Conservation (phyloP, 257 asterid species). For the Parsonsia alboflavescens region DNA sequence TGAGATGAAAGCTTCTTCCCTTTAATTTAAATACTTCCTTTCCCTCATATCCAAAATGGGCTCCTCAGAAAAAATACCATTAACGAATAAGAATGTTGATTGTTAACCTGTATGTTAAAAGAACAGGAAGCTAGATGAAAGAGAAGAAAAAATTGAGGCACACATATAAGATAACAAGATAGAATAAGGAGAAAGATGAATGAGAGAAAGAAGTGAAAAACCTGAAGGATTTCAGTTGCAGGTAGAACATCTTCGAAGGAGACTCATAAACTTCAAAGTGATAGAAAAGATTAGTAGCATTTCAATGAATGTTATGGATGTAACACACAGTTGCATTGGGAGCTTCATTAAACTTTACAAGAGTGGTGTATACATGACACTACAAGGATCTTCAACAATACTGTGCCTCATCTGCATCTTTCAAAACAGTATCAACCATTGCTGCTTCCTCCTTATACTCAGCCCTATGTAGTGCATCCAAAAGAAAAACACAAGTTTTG, state of each 20-base stretch:
- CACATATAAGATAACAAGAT: background rate
- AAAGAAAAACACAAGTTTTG: constrained; percentile 72
- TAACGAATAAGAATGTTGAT: too few relatives aligned
- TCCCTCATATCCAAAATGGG: too few relatives aligned
- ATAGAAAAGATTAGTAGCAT: background rate
- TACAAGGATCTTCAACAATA: constrained; percentile 59
- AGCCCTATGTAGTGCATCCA: constrained; percentile 75
- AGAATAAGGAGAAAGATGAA: background rate
- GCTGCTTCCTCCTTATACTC: constrained; percentile 84
- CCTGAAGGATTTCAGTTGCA: background rate
- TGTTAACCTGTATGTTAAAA: background rate
- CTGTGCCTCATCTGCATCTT: constrained; percentile 64
- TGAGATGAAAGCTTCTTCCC: background rate
- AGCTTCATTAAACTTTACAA: background rate
- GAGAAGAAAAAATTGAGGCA: background rate
- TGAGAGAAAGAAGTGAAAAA: background rate
- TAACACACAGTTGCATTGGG: background rate
- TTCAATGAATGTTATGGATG: background rate
- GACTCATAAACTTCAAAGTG: background rate
- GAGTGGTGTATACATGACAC: background rate
- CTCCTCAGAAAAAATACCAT: too few relatives aligned
- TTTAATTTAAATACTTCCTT: background rate
- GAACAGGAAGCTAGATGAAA: background rate
- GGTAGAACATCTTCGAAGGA: background rate
- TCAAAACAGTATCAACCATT: constrained; percentile 67